phyloP scores from a whole-genome alignment of 305 asterid species.

The Solanum hybrid region DNA sequence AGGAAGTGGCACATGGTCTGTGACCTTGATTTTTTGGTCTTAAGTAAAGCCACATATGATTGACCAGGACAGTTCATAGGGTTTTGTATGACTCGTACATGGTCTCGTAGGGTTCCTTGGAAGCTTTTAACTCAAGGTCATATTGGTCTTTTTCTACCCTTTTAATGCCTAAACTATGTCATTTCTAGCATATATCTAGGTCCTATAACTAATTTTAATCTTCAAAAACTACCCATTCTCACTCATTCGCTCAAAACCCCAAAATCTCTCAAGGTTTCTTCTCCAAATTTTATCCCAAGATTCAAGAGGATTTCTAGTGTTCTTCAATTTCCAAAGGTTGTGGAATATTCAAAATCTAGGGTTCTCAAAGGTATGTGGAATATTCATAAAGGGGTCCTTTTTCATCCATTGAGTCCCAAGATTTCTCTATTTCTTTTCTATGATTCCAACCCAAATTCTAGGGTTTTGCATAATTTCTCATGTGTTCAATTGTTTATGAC shows the following conservation, averaged over 20 bases:
- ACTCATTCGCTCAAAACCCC: background rate
- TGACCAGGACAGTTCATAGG: background rate
- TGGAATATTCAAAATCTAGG: no score
- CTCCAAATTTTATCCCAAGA: background rate
- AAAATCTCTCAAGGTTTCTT: background rate
- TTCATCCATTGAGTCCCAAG: no score
- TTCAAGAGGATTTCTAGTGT: background rate
- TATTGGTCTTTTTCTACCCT: background rate
- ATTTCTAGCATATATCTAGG: background rate
- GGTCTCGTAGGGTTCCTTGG: background rate
- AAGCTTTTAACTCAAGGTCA: background rate
- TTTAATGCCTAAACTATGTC: background rate
- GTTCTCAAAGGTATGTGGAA: no score
- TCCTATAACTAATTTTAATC: background rate
- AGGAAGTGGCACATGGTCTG: background rate
- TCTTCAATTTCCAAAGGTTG: background rate
- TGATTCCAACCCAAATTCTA: no score
- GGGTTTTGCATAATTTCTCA: no score
- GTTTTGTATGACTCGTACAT: background rate
- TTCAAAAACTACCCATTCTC: background rate
- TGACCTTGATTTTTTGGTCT: background rate
- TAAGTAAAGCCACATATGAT: no score
- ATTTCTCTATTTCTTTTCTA: no score
- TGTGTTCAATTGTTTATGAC: no score
- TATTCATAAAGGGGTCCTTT: no score